Base-by-base conservation (phyloP, 1,284 basidiomycete genomes). In the Hemileccinum hortonii region DNA sequence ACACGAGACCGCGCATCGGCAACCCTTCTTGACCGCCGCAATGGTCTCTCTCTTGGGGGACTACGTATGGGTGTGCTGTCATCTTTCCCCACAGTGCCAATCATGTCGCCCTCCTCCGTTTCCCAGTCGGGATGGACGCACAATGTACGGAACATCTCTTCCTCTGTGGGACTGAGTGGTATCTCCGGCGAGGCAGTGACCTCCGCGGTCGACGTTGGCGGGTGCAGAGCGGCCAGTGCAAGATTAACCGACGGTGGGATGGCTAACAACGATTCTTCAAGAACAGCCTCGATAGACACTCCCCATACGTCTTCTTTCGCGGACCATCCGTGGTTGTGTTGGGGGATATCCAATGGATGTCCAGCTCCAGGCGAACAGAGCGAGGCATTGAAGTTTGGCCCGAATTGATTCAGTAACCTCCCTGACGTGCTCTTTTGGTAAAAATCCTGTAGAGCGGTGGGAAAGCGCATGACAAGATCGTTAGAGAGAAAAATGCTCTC, bases 11-110 rank as follows among this genome's bases (percentile, higher is more conserved):
- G 73, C 16, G 81, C 79, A 55, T 80, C 75, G 37, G 83, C 84
- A 24, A 87, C 84, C 49, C 86, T 74, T 70, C 82, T 85, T 53
- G 86, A 88, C 54, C 86, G 76, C 24, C 86, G 76, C 50, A 87
- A 63, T 1, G 74, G 57, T 36, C 44, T 53, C 43, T 67, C 60
- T 40, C 40, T 50, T 16, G 49, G 36, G n/a, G 36, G 2, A 38
- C 35, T 26, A 8, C 32, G 43, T 40, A 49, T 44, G 15, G 36
- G n/a, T 18, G 29, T 19, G n/a, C 19, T 26, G 38, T 43, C 53
- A 22, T 16, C 51, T 47, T 44, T 57, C 12, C 47, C 47, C 11
- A 41, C 55, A 24, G 38, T 40, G 16, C 39, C 44, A 3, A 41
- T 41, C 37, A 41, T 26, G 35, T 39, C 54, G 32, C 21, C 48